Conservation (phyloP, 768 basidiomycete species). For the Lepiota venenata region DNA sequence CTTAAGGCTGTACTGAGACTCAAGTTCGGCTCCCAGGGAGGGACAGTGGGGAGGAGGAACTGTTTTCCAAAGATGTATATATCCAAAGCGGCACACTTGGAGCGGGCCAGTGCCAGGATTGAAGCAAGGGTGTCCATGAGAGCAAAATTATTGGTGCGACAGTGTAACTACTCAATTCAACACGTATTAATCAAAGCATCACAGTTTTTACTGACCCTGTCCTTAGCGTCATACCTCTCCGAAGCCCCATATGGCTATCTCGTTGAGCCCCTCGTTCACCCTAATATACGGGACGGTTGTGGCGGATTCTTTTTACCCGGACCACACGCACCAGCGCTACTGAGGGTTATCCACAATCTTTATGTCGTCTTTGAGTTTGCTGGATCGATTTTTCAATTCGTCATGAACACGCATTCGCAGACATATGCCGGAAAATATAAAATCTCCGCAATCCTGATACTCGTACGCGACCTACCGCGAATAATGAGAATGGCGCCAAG, state of each 20-base stretch:
- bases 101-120: conserved; percentile 25
- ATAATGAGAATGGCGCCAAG: neutral
- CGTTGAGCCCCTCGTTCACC: too few relatives aligned
- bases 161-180: too few relatives aligned
- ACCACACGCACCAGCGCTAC: neutral
- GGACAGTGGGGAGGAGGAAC: conserved; percentile 4
- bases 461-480: neutral
- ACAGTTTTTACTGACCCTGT: neutral
- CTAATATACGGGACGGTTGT: too few relatives aligned
- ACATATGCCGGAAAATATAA: conserved; percentile 23
- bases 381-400: conserved; percentile 19
- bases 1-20: conserved; percentile 21
- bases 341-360: neutral
- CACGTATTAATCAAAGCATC: neutral
- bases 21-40: conserved; percentile 16
- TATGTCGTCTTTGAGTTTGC: conserved; percentile 9
- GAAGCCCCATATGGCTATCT: too few relatives aligned
- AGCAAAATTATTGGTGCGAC: neutral
- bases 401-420: conserved; percentile 19
- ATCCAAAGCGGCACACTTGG: conserved; percentile 23
- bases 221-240: neutral
- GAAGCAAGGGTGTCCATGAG: conserved; percentile 10
- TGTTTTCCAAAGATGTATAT: conserved; percentile 18
- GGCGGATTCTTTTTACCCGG: too few relatives aligned
- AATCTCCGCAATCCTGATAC: neutral